Evolutionary conservation across 352 stramenopile species (phyloP).

Genomic region (Blastocystis hominis): DNA sequence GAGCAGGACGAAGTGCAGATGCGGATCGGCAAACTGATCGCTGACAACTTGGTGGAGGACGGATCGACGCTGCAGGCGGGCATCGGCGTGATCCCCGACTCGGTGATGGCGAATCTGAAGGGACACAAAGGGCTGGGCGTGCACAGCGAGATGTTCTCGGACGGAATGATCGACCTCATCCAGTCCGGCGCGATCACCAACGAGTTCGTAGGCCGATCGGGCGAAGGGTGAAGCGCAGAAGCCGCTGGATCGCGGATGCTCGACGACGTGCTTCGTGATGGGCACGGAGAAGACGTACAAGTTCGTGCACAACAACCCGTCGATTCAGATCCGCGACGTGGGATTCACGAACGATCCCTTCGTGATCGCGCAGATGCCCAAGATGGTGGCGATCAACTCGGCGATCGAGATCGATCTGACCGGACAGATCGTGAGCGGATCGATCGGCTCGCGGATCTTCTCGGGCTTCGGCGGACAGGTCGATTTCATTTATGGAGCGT

Average conservation of each 20-base stretch:
- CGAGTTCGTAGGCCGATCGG: background rate
- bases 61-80: slow-evolving; percentile 61
- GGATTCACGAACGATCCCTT: slow-evolving; percentile 62
- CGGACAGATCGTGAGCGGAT: slow-evolving; percentile 63
- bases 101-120: slow-evolving; percentile 61
- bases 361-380: slow-evolving; percentile 62
- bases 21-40: slow-evolving; percentile 63
- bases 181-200: slow-evolving; percentile 63
- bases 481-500: slow-evolving; percentile 64
- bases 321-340: slow-evolving; percentile 59
- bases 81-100: slow-evolving; percentile 64
- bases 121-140: slow-evolving; percentile 61
- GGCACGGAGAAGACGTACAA: slow-evolving; percentile 62
- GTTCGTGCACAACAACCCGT: slow-evolving; percentile 64
- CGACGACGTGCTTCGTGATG: slow-evolving; percentile 61
- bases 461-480: slow-evolving; percentile 64
- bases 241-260: background rate
- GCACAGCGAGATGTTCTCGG: slow-evolving; percentile 64
- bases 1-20: slow-evolving; percentile 3
- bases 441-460: slow-evolving; percentile 63
- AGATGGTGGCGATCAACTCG: slow-evolving; percentile 64
- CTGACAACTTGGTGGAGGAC: slow-evolving; percentile 62
- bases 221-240: background rate
- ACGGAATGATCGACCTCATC: slow-evolving; percentile 63
- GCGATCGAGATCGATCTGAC: slow-evolving; percentile 63